Percentiles rank a stretch among this genome's conserved stretches.
Evolutionary conservation across 2,329 filamentous ascomycete species (phyloP).

Genomic region (Colletotrichum endophyticum): DNA sequence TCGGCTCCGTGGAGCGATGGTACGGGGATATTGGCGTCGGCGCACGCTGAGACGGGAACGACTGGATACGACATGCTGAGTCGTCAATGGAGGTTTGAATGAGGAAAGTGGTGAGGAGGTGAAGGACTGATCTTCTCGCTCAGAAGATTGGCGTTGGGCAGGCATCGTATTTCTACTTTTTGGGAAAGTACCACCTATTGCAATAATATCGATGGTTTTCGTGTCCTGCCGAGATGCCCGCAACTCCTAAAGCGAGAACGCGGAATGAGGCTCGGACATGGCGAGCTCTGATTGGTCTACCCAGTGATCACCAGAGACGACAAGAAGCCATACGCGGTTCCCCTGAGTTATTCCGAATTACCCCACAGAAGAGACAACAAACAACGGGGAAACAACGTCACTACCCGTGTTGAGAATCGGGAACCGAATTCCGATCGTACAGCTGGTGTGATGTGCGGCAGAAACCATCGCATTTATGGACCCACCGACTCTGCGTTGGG

Average conservation of each 20-base stretch:
- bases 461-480: not conserved
- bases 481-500: not conserved
- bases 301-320: not conserved
- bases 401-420: not conserved
- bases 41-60: not conserved
- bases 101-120: not conserved
- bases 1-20: slow-evolving; percentile 14
- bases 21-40: not conserved
- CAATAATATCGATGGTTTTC: accelerated
- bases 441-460: not conserved
- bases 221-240: not conserved
- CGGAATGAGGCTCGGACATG: not conserved
- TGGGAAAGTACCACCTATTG: accelerated
- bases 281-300: not conserved
- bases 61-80: not conserved
- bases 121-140: accelerated
- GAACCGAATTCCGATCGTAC: not conserved
- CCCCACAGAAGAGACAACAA: not conserved
- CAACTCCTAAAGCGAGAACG: not conserved
- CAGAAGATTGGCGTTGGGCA: accelerated
- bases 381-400: not conserved
- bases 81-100: not conserved
- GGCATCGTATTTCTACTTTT: not conserved
- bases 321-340: not conserved
- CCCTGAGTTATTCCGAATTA: not conserved